Percentiles rank a stretch among this genome's conserved stretches.
Conservation (phyloP, 306 rosid species). For the Cicer chorassanicum region DNA sequence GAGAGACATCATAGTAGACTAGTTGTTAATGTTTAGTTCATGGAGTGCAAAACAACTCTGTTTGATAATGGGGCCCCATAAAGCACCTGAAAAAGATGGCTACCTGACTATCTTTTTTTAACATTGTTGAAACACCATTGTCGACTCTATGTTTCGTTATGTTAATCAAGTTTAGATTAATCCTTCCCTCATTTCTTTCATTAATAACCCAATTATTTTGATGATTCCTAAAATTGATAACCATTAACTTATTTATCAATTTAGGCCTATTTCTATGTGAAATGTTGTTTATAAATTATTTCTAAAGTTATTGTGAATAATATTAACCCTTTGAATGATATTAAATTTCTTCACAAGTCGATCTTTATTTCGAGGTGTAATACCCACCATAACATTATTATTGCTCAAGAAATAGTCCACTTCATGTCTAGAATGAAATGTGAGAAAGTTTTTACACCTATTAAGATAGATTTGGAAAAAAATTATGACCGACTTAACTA, state of each 20-base stretch:
- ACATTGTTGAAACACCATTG: neutral
- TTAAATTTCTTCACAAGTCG: neutral
- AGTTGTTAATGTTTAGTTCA: neutral
- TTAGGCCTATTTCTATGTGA: neutral
- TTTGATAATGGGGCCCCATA: neutral
- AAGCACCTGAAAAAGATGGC: neutral
- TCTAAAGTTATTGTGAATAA: neutral
- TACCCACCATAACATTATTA: neutral
- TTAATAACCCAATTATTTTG: neutral
- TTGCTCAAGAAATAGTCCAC: neutral
- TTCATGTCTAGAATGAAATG: too few relatives aligned
- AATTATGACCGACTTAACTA: too few relatives aligned
- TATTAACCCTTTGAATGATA: neutral
- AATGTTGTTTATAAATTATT: neutral
- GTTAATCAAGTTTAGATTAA: neutral
- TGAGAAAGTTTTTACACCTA: too few relatives aligned
- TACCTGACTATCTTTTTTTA: too few relatives aligned
- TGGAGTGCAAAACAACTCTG: neutral
- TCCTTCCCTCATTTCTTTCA: too few relatives aligned
- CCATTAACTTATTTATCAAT: neutral
- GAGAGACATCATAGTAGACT: too few relatives aligned
- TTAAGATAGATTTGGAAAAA: too few relatives aligned
- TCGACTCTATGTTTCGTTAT: neutral
- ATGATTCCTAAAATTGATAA: neutral
- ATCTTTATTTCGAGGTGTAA: too few relatives aligned